phyloP scores from a whole-genome alignment of 495 filamentous ascomycete genomes.

The Haplographium delicatum region DNA sequence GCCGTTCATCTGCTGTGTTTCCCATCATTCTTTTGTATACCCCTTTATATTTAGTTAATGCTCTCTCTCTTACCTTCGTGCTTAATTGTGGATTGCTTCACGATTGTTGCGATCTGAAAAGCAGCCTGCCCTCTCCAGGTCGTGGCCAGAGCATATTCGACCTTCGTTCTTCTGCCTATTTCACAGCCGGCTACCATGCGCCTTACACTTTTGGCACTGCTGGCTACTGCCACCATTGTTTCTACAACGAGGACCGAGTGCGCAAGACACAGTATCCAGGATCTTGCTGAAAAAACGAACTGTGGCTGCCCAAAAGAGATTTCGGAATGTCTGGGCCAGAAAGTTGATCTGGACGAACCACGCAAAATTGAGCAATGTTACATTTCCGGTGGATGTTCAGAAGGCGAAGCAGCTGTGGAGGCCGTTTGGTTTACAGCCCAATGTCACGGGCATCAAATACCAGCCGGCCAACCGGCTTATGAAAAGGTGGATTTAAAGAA shows the following conservation, averaged over 20 bases:
- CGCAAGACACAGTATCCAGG: neutral
- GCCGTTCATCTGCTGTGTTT: neutral
- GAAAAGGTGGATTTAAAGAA: conserved; percentile 6
- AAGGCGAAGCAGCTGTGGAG: conserved; percentile 6
- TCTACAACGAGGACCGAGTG: conserved; percentile 10
- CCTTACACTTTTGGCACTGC: conserved; percentile 9
- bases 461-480: neutral
- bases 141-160: neutral
- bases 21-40: no score
- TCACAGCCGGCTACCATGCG: conserved; percentile 14
- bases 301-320: conserved; percentile 10
- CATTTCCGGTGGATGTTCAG: conserved; percentile 9
- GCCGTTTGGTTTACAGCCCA: conserved; percentile 10
- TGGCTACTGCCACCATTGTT: conserved; percentile 10
- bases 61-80: no score
- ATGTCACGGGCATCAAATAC: neutral
- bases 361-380: conserved; percentile 15
- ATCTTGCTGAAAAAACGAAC: conserved; percentile 9
- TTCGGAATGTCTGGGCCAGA: conserved; percentile 8
- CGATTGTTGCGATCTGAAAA: neutral
- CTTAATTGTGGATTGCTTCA: neutral
- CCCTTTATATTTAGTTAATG: no score
- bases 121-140: neutral
- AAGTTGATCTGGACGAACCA: neutral
- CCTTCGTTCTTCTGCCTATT: conserved; percentile 8